Evolutionary conservation across 768 basidiomycete species (phyloP).

Genomic region (Kwoniella sp.): DNA sequence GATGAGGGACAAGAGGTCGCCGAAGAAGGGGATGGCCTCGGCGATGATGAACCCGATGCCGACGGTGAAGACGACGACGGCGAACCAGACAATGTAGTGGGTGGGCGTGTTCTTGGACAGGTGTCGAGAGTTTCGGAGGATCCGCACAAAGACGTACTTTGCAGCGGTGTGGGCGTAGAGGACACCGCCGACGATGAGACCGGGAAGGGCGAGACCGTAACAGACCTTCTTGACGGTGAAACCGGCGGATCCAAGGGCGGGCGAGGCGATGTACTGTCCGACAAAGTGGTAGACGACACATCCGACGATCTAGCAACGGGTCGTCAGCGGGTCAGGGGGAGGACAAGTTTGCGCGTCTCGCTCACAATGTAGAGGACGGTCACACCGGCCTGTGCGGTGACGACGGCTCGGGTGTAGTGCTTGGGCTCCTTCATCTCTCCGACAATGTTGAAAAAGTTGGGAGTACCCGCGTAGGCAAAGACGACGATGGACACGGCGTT

Average conservation of each 20-base stretch:
- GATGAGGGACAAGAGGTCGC: slow-evolving; percentile 33
- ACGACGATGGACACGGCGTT: slow-evolving; percentile 46
- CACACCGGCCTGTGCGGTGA: slow-evolving; percentile 37
- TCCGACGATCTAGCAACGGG: slow-evolving; percentile 37
- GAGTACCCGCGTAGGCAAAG: slow-evolving; percentile 44
- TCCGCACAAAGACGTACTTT: slow-evolving; percentile 31
- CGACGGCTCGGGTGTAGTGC: slow-evolving; percentile 45
- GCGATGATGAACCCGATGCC: slow-evolving; percentile 37
- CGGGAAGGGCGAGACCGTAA: slow-evolving; percentile 33
- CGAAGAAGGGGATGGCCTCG: slow-evolving; percentile 44
- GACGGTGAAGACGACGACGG: slow-evolving; percentile 28
- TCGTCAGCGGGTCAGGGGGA: slow-evolving; percentile 33
- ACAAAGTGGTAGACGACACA: slow-evolving; percentile 44
- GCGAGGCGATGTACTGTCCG: slow-evolving; percentile 46
- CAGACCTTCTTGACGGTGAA: slow-evolving; percentile 41
- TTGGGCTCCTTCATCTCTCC: slow-evolving; percentile 50
- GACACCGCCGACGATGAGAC: slow-evolving; percentile 28
- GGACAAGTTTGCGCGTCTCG: slow-evolving; percentile 8
- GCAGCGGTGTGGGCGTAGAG: slow-evolving; percentile 28
- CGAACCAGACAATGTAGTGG: slow-evolving; percentile 36
- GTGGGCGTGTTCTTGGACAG: slow-evolving; percentile 24
- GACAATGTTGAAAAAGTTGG: slow-evolving; percentile 35
- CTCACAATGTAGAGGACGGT: slow-evolving; percentile 33
- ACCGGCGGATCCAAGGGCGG: slow-evolving; percentile 47
- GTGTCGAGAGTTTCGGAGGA: slow-evolving; percentile 31